Percentiles rank a stretch among this genome's conserved stretches.
These are phyloP conservation scores for Gonium pectorale DNA, from an alignment of 139 green algal genomes.

Conservation along the genomic window DNA sequence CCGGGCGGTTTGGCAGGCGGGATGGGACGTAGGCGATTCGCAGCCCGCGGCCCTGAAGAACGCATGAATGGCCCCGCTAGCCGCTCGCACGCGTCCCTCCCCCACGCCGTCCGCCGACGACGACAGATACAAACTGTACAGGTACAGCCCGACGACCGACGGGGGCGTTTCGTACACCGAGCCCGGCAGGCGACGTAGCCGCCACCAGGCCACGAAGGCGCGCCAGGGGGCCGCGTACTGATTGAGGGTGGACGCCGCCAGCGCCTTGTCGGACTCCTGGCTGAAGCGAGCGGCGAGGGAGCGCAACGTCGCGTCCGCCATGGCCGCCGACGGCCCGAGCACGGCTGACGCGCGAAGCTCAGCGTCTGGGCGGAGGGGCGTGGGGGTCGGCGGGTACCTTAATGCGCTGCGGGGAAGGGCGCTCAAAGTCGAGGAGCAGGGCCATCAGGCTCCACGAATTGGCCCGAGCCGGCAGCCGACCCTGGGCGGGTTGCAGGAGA, in stretches of 20 bases:
- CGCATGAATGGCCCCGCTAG: background rate
- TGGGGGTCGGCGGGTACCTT: too few relatives aligned
- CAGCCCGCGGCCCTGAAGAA: background rate
- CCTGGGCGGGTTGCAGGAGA: too few relatives aligned
- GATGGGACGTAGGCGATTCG: background rate
- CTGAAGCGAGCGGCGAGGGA: background rate
- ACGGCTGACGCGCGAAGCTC: too few relatives aligned
- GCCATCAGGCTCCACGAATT: too few relatives aligned
- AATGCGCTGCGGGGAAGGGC: too few relatives aligned
- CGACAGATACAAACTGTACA: background rate
- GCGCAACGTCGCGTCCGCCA: too few relatives aligned
- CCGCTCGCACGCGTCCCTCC: background rate
- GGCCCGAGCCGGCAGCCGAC: too few relatives aligned
- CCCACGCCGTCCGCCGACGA: background rate
- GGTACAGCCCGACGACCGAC: background rate
- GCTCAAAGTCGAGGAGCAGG: too few relatives aligned
- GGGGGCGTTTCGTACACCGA: background rate
- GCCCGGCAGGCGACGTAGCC: background rate
- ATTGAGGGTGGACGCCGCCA: background rate
- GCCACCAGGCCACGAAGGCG: background rate
- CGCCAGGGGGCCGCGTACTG: background rate
- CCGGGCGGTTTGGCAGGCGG: background rate
- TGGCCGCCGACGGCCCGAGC: too few relatives aligned
- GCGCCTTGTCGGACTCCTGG: background rate
- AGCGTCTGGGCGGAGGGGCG: too few relatives aligned